Evolutionary conservation across 2,329 filamentous ascomycete species (phyloP).

Genomic region (Biscogniauxia mediterranea): DNA sequence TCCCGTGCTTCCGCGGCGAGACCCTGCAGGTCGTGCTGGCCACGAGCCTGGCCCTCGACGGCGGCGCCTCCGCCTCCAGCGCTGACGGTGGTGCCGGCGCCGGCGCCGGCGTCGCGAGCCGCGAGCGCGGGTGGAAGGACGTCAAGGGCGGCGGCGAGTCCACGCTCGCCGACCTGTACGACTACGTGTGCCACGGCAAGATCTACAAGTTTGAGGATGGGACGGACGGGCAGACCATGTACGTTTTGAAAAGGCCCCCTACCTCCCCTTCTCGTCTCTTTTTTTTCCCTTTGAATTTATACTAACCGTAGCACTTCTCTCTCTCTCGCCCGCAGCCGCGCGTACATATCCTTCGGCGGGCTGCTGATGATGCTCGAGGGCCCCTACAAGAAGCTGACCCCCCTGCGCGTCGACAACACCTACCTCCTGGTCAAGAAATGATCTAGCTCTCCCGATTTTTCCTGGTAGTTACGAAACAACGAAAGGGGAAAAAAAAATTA

Average conservation of each 20-base stretch:
- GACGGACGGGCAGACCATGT: slow-evolving; percentile 81
- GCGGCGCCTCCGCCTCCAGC: slow-evolving; percentile 39
- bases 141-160: slow-evolving; percentile 50
- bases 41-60: slow-evolving; percentile 82
- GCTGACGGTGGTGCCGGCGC: slow-evolving; percentile 51
- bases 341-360: slow-evolving; percentile 91
- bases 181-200: slow-evolving; percentile 87
- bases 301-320: not conserved
- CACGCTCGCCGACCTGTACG: slow-evolving; percentile 74
- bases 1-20: slow-evolving; percentile 72
- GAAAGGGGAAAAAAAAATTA: no score
- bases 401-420: slow-evolving; percentile 86
- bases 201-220: slow-evolving; percentile 86
- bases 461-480: no score
- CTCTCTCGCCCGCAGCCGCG: slow-evolving; percentile 61
- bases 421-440: slow-evolving; percentile 94
- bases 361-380: slow-evolving; percentile 88
- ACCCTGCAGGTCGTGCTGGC: slow-evolving; percentile 79
- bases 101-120: slow-evolving; percentile 48
- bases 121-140: slow-evolving; percentile 72
- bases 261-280: no score
- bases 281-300: not conserved
- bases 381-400: slow-evolving; percentile 92
- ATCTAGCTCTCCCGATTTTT: slow-evolving; percentile 10
- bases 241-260: no score